Conservation (phyloP, 371 early-diverging fungal genomes). For the Zychaea mexicana region DNA sequence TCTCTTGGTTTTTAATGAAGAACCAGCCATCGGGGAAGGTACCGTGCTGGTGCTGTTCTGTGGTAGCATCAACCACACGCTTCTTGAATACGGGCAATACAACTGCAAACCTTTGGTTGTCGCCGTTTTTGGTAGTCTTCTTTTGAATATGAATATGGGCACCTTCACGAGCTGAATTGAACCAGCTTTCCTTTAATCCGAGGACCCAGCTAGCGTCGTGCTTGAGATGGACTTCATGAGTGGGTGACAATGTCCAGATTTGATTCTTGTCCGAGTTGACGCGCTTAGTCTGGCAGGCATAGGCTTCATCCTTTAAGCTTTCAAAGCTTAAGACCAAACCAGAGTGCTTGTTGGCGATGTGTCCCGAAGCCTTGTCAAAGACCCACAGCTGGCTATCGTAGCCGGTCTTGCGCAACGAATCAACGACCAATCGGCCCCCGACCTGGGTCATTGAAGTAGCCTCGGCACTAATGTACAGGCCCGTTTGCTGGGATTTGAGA, state of each 20-base stretch:
- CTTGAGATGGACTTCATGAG: slow-evolving; percentile 44
- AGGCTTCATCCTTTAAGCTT: slow-evolving; percentile 43
- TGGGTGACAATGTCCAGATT: slow-evolving; percentile 34
- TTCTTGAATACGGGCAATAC: slow-evolving; percentile 48
- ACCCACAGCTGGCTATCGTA: slow-evolving; percentile 58
- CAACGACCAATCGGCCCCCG: slow-evolving; percentile 34
- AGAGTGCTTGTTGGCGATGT: slow-evolving; percentile 51
- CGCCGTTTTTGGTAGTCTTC: slow-evolving; percentile 19
- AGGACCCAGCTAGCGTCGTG: slow-evolving; percentile 43
- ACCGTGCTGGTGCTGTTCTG: slow-evolving; percentile 22
- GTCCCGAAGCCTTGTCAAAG: slow-evolving; percentile 37
- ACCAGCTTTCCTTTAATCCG: slow-evolving; percentile 55
- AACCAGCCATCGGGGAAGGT: slow-evolving; percentile 63
- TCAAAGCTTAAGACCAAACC: slow-evolving; percentile 55
- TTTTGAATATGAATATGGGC: slow-evolving; percentile 46
- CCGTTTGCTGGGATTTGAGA: slow-evolving; percentile 39
- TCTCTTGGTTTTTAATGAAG: slow-evolving; percentile 63
- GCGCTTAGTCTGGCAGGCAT: slow-evolving; percentile 37
- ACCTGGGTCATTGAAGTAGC: slow-evolving; percentile 14
- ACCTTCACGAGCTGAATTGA: slow-evolving; percentile 39
- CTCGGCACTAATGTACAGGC: slow-evolving; percentile 39
- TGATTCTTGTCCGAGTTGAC: slow-evolving; percentile 30
- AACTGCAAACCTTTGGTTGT: slow-evolving; percentile 38
- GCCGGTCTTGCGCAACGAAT: slow-evolving; percentile 29
- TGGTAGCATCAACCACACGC: slow-evolving; percentile 10